phyloP scores from a whole-genome alignment of 495 filamentous ascomycete genomes.

The Penicillium chermesinum region DNA sequence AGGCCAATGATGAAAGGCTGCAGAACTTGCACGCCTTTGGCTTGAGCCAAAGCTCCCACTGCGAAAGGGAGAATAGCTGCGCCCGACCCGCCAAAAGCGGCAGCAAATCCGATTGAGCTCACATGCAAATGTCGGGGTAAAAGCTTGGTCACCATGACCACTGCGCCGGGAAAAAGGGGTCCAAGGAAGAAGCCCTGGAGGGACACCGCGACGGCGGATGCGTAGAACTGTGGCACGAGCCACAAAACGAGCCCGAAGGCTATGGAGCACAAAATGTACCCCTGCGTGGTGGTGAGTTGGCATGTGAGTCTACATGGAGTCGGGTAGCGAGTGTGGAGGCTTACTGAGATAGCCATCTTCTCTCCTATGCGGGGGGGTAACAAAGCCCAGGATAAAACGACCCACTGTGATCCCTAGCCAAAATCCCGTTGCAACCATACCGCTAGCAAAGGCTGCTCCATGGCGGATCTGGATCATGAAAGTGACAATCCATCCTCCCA shows the following conservation, averaged over 20 bases:
- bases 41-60: slow-evolving; percentile 78
- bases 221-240: slow-evolving; percentile 68
- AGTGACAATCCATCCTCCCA: slow-evolving; percentile 67
- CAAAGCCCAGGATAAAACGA: slow-evolving; percentile 55
- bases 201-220: slow-evolving; percentile 62
- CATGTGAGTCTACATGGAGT: too few relatives aligned
- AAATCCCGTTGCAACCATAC: slow-evolving; percentile 61
- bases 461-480: slow-evolving; percentile 60
- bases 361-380: slow-evolving; percentile 59
- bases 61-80: slow-evolving; percentile 80
- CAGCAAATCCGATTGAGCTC: slow-evolving; percentile 74
- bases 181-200: slow-evolving; percentile 69
- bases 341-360: slow-evolving; percentile 50
- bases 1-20: slow-evolving; percentile 72
- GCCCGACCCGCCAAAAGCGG: slow-evolving; percentile 73
- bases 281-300: slow-evolving; percentile 23
- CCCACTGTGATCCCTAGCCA: slow-evolving; percentile 64
- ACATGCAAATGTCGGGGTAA: slow-evolving; percentile 76
- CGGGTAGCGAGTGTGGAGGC: slow-evolving; percentile 4
- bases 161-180: slow-evolving; percentile 64
- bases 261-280: slow-evolving; percentile 49
- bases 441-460: slow-evolving; percentile 49
- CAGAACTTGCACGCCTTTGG: slow-evolving; percentile 69
- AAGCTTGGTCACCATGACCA: slow-evolving; percentile 77
- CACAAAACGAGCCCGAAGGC: slow-evolving; percentile 58